Base-by-base conservation (phyloP, 306 rosid species). In the Casuarina cunninghamiana region DNA sequence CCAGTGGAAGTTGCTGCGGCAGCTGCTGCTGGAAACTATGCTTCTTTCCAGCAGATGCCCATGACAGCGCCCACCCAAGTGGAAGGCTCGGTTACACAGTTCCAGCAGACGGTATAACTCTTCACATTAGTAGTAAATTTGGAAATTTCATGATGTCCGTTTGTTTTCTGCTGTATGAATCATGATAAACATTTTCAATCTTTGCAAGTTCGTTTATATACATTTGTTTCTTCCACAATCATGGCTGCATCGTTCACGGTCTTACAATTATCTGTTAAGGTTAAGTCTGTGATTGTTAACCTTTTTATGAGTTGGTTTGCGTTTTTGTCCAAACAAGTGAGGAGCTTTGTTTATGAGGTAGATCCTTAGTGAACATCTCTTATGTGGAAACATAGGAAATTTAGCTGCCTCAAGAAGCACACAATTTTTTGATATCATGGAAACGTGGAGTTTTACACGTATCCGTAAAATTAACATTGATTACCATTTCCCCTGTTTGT, bases 1-100 rank as follows among this genome's bases (percentile, higher is more conserved):
- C 75, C 98, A 0, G 94, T 88, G 57, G 99, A 93, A 51, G 96
- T 93, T 79, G 93, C 93, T 35, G 97, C 98, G 1, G 94, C 83
- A 10, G 88, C 95, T 21, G 92, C 94, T 76, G 91, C 87, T 26
- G 98, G 96, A 57, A 90, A 80, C 75, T 95, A 89, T 77, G 87
- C 78, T 19, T 72, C 93, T 45, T 96, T 90, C 60, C 97, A 88
- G 86, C 97, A 88, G 86, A 91, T 92, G 72, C 92, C 93, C 0
- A 87, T 86, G 21, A 15, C 82, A 65, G 78, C 57, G 71, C 84
- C 89, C 2, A 84, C 82, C 5, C 88, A 86, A 51, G 88, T 82
- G 67, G 98, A 87, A 4, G 83, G 74, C n/a, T 88, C 93, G 0
- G 86, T 62, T 80, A 86, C 84, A 73, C 89, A 82, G 58, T 82